Percentiles rank a stretch among this genome's conserved stretches.
phyloP scores from a whole-genome alignment of 2,329 filamentous ascomycete genomes.

The Passalora sequoiae region DNA sequence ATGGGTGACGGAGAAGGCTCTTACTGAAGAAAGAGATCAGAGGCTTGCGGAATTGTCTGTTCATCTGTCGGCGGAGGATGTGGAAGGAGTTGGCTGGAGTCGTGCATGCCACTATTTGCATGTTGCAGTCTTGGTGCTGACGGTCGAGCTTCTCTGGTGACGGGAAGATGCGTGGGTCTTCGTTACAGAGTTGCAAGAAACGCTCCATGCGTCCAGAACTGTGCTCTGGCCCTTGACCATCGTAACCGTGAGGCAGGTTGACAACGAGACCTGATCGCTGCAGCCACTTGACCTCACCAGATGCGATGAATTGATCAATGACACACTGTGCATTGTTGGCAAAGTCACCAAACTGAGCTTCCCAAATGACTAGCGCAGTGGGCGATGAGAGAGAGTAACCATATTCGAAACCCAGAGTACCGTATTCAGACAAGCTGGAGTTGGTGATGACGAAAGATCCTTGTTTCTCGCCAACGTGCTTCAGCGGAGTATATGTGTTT shows the following conservation, averaged over 20 bases:
- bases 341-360: conserved; percentile 98
- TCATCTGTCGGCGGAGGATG: conserved; percentile 92
- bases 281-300: conserved; percentile 97
- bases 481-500: conserved; percentile 84
- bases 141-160: conserved; percentile 81
- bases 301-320: conserved; percentile 97
- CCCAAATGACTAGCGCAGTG: conserved; percentile 98
- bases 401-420: conserved; percentile 90
- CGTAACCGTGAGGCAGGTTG: conserved; percentile 94
- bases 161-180: conserved; percentile 91
- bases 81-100: conserved; percentile 95
- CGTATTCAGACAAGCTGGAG: conserved; percentile 75
- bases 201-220: conserved; percentile 96
- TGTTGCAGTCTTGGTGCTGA: conserved; percentile 99
- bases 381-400: conserved; percentile 96
- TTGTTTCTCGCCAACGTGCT: conserved; percentile 84
- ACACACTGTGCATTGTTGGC: conserved; percentile 99
- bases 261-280: conserved; percentile 95
- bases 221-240: conserved; percentile 96
- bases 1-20: conserved; percentile 85
- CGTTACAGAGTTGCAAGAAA: conserved; percentile 94
- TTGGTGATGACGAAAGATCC: conserved; percentile 95
- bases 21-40: conserved; percentile 98
- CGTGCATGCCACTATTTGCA: conserved; percentile 98
- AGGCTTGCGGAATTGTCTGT: conserved; percentile 98